Evolutionary conservation across 2,329 filamentous ascomycete genomes (phyloP).

Genomic region (Colletotrichum coccodes): DNA sequence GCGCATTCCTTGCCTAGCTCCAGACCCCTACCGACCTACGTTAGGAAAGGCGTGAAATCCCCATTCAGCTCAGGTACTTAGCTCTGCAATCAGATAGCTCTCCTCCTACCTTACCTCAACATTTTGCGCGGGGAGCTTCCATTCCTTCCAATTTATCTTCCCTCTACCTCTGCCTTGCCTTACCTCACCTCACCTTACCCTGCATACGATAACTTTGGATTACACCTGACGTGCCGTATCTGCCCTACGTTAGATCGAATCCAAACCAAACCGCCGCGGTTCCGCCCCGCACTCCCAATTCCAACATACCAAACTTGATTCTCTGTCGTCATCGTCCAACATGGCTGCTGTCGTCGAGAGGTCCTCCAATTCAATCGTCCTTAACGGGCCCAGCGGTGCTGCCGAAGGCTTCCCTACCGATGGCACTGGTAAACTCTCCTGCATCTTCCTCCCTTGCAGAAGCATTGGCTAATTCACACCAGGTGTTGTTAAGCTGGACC

Average conservation of each 20-base stretch:
- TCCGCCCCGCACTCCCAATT: conserved; percentile 15
- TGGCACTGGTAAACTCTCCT: conserved; percentile 71
- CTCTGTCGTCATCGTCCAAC: conserved; percentile 8
- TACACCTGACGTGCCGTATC: conserved; percentile 18
- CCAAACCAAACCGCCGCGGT: neutral
- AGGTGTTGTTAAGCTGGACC: conserved; percentile 91
- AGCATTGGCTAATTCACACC: conserved; percentile 29
- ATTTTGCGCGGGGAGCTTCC: conserved; percentile 16
- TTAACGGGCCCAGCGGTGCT: conserved; percentile 48
- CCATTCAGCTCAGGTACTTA: conserved; percentile 20
- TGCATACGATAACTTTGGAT: neutral
- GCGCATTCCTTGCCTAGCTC: conserved; percentile 30
- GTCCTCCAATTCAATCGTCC: conserved; percentile 56
- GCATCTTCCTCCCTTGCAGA: neutral
- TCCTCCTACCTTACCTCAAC: conserved; percentile 22
- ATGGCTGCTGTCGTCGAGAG: conserved; percentile 41
- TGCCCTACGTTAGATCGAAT: conserved; percentile 13
- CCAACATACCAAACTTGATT: neutral
- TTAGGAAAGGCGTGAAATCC: conserved; percentile 28
- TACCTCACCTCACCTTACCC: conserved; percentile 3
- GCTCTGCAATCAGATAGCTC: conserved; percentile 16
- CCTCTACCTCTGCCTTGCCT: neutral
- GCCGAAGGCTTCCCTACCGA: conserved; percentile 69
- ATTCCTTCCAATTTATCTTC: conserved; percentile 11
- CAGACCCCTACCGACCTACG: conserved; percentile 31